Evolutionary conservation across 2,329 filamentous ascomycete species (phyloP).

Genomic region (Penicillium sp.): DNA sequence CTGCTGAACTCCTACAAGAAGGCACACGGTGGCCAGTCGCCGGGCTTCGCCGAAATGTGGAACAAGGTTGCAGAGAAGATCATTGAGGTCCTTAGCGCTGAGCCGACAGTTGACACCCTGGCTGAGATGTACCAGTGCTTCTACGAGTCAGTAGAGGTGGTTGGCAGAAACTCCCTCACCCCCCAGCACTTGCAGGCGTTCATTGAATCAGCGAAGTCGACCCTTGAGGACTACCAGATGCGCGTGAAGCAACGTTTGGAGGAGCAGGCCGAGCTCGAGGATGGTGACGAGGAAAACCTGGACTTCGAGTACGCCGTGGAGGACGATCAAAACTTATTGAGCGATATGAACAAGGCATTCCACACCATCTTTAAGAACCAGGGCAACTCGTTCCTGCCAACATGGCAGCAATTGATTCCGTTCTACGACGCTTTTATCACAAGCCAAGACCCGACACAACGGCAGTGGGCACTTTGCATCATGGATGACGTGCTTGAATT

Average conservation of each 20-base stretch:
- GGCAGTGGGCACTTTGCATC: slow-evolving; percentile 98
- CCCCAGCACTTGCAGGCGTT: slow-evolving; percentile 79
- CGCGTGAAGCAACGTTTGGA: slow-evolving; percentile 81
- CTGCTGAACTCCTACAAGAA: slow-evolving; percentile 93
- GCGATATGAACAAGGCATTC: slow-evolving; percentile 99
- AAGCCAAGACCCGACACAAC: slow-evolving; percentile 79
- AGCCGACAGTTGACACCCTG: slow-evolving; percentile 92
- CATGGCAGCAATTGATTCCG: slow-evolving; percentile 80
- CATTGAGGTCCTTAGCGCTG: slow-evolving; percentile 86
- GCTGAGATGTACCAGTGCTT: slow-evolving; percentile 99
- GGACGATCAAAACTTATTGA: slow-evolving; percentile 92
- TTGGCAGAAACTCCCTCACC: slow-evolving; percentile 79
- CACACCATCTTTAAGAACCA: slow-evolving; percentile 99
- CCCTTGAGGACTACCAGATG: slow-evolving; percentile 87
- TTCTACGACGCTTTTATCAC: slow-evolving; percentile 85
- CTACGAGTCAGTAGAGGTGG: slow-evolving; percentile 94
- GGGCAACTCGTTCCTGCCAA: slow-evolving; percentile 73
- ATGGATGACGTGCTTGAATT: slow-evolving; percentile 98
- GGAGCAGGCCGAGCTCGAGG: slow-evolving; percentile 77
- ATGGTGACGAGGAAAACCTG: slow-evolving; percentile 85
- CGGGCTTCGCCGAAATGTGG: slow-evolving; percentile 80
- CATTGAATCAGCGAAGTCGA: slow-evolving; percentile 78
- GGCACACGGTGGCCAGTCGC: slow-evolving; percentile 75
- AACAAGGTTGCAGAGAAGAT: slow-evolving; percentile 81
- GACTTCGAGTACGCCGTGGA: slow-evolving; percentile 89